Base-by-base conservation (phyloP, 495 filamentous ascomycete genomes). In the Trichoderma virens region DNA sequence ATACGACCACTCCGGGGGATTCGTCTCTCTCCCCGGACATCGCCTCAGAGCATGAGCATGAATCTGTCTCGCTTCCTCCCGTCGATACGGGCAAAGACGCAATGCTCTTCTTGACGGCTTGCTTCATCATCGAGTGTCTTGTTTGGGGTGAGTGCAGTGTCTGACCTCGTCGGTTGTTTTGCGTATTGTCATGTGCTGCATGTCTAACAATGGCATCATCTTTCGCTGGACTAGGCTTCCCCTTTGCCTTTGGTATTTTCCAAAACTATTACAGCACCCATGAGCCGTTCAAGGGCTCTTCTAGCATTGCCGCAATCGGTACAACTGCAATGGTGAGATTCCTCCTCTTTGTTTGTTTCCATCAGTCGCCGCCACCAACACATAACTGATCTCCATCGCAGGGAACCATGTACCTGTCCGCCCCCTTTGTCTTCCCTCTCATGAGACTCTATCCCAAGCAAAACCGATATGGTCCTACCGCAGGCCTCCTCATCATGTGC, bases 61-160 rank as follows among this genome's bases (percentile, higher is more conserved):
- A 35, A 6, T 6, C 23, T 28, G 51, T 74, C 65, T 75, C 77
- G 28, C 74, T 89, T n/a, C 85, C 86, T 7, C 80, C 78, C 4
- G 80, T 76, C 5, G 88, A 90, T 71, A 71, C 80, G 27, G 88
- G 87, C 11, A 82, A 78, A 60, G 73, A 83, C 45, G 87, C 88
- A 14, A 90, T 84, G 83, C 75, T 88, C 0, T 87, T 87, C 65
- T 76, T 91, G 20, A 74, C 79, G 1, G 84, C 81, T 4, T 80
- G 81, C 66, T 89, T 89, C 71, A 71, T 84, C 62, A 74, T 90
- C 31, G 87, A 90, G 67, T 82, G 76, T n/a, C 71, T 89, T 13
- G 75, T 88, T 27, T 90, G 86, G 86, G 86, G 86, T 86, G 70
- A 67, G 74, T n/a, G n/a, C n/a, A n/a, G n/a, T n/a, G n/a, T n/a